Conservation (phyloP, 2,329 filamentous ascomycete genomes). For the Zasmidium cellare region DNA sequence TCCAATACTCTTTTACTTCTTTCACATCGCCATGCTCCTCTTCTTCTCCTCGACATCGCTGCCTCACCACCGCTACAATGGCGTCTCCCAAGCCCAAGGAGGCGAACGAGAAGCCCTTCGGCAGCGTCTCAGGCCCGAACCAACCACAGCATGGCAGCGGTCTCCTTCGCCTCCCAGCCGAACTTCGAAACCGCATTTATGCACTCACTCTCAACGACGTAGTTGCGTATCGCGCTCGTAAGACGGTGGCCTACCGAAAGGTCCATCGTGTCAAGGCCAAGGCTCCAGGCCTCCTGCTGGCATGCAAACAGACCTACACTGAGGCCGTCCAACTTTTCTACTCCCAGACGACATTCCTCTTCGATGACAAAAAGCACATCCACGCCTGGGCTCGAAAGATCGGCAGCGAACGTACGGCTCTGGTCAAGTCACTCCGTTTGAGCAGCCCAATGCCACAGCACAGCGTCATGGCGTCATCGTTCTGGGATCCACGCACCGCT, state of each 20-base stretch:
- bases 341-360: slow-evolving; percentile 6
- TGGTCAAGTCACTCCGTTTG: background rate
- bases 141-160: background rate
- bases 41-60: background rate
- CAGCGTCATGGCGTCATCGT: background rate
- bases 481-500: background rate
- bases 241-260: background rate
- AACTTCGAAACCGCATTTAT: slow-evolving; percentile 12
- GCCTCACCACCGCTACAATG: background rate
- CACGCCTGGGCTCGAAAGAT: background rate
- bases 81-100: background rate
- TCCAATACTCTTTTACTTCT: too few relatives aligned
- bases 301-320: slow-evolving; percentile 14
- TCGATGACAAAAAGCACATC: background rate
- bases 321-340: slow-evolving; percentile 17
- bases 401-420: background rate
- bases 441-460: background rate
- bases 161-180: slow-evolving; percentile 3
- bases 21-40: background rate
- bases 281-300: slow-evolving; percentile 9
- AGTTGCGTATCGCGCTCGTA: background rate
- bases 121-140: background rate
- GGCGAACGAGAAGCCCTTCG: background rate
- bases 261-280: background rate
- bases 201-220: background rate